Evolutionary conservation across 768 basidiomycete genomes (phyloP).

Genomic region (Lentinula sp.): DNA sequence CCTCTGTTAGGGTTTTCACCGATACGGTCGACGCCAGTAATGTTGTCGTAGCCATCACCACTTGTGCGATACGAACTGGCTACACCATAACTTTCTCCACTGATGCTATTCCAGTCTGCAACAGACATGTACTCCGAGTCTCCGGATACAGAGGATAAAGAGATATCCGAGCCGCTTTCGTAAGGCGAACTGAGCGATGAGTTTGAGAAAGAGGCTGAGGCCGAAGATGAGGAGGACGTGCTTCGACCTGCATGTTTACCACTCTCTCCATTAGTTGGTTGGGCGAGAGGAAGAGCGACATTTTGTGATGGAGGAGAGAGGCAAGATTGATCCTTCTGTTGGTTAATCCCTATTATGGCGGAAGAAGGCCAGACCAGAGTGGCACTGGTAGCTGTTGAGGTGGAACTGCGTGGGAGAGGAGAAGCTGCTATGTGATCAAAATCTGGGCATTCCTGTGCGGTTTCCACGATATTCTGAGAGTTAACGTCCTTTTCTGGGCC

Average conservation of each 20-base stretch:
- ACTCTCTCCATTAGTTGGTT: not conserved
- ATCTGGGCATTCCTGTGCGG: not conserved
- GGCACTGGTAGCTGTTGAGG: conserved; percentile 1
- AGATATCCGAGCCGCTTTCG: not conserved
- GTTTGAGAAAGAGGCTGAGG: not conserved
- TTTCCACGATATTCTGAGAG: conserved; percentile 9
- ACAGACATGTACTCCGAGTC: conserved; percentile 2
- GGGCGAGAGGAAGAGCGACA: not conserved
- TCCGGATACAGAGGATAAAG: not conserved
- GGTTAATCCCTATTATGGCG: not conserved
- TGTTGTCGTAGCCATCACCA: not conserved
- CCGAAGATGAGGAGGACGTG: not conserved
- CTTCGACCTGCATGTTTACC: not conserved
- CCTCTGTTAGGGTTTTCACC: not conserved
- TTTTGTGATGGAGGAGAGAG: not conserved
- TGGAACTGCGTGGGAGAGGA: conserved; percentile 9
- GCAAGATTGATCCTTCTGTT: not conserved
- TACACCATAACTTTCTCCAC: not conserved
- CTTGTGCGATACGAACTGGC: not conserved
- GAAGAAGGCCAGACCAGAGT: conserved; percentile 17
- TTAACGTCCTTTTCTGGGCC: conserved; percentile 6
- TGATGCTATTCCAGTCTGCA: not conserved
- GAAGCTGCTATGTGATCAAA: not conserved
- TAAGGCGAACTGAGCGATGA: not conserved
- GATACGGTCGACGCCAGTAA: not conserved